A percentile compares a stretch with the other conserved stretches of the same genome.
Evolutionary conservation across 2,329 filamentous ascomycete species (phyloP).

Genomic region (Bisporella sp.): DNA sequence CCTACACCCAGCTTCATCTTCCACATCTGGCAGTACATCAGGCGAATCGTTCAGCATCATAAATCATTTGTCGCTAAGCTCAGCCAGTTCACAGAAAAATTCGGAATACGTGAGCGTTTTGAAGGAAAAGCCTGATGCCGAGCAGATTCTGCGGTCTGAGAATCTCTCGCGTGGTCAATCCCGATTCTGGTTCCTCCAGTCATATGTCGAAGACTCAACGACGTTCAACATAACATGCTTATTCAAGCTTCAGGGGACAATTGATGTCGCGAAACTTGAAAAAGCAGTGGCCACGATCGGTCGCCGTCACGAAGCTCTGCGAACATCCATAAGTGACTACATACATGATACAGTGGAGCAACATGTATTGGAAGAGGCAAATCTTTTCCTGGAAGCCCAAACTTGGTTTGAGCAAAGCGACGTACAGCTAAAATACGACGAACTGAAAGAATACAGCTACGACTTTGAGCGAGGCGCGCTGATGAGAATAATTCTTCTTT

Average conservation of each 20-base stretch:
- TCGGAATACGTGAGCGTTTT: not conserved
- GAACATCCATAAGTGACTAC: constrained; percentile 20
- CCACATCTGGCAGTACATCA: too few species aligned
- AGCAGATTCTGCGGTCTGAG: not conserved
- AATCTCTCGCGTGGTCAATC: constrained; percentile 9
- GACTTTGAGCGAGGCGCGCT: not conserved
- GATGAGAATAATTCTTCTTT: constrained; percentile 28
- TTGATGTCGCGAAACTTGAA: constrained; percentile 13
- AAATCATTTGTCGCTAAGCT: not conserved
- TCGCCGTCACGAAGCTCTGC: constrained; percentile 21
- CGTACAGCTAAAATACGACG: not conserved
- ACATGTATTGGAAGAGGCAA: too few species aligned
- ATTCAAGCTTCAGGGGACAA: constrained; percentile 14
- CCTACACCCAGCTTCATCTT: too few species aligned
- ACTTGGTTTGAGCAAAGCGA: too few species aligned
- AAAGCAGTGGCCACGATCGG: constrained; percentile 15
- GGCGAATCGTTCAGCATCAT: too few species aligned
- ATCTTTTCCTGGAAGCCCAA: too few species aligned
- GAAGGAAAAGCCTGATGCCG: not conserved
- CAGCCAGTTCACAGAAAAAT: not conserved
- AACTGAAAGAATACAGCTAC: not conserved
- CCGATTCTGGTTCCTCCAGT: constrained; percentile 21
- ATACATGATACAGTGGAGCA: not conserved
- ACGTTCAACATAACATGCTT: constrained; percentile 19
- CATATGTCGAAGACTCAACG: constrained; percentile 18